These are phyloP conservation scores for Tothia fuscella DNA, from an alignment of 2,329 filamentous ascomycete species.

Conservation along the genomic window DNA sequence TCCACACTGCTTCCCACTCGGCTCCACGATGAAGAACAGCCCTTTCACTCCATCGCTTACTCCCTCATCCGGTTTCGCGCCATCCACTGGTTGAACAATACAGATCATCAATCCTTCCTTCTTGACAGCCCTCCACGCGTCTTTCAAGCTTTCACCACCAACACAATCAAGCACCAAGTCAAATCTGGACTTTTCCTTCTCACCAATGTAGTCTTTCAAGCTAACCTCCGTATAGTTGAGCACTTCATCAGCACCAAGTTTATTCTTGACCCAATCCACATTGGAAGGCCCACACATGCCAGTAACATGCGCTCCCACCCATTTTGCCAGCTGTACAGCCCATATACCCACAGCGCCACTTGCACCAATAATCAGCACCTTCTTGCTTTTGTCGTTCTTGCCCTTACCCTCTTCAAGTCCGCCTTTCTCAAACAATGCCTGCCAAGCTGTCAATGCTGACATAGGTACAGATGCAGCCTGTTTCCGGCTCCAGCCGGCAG, in stretches of 20 bases:
- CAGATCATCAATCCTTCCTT: conserved; percentile 18
- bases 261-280: conserved; percentile 24
- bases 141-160: conserved; percentile 29
- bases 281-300: conserved; percentile 29
- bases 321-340: conserved; percentile 30
- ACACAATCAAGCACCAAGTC: conserved; percentile 35
- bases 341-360: conserved; percentile 34
- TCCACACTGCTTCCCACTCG: conserved; percentile 24
- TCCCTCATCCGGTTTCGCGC: not conserved
- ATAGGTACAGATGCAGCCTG: conserved; percentile 10
- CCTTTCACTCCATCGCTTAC: conserved; percentile 14
- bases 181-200: conserved; percentile 18
- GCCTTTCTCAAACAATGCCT: conserved; percentile 7
- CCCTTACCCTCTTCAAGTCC: conserved; percentile 15
- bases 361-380: conserved; percentile 33
- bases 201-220: conserved; percentile 22
- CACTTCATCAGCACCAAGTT: conserved; percentile 29
- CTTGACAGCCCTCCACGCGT: conserved; percentile 31
- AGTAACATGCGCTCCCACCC: conserved; percentile 26
- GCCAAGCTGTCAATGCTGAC: conserved; percentile 10
- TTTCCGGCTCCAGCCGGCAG: not conserved
- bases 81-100: conserved; percentile 5
- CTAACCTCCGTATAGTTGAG: conserved; percentile 28
- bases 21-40: conserved; percentile 29
- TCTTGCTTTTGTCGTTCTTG: conserved; percentile 17